These are phyloP conservation scores for Peniophora sp. DNA, from an alignment of 1,284 basidiomycete genomes.

Conservation along the genomic window DNA sequence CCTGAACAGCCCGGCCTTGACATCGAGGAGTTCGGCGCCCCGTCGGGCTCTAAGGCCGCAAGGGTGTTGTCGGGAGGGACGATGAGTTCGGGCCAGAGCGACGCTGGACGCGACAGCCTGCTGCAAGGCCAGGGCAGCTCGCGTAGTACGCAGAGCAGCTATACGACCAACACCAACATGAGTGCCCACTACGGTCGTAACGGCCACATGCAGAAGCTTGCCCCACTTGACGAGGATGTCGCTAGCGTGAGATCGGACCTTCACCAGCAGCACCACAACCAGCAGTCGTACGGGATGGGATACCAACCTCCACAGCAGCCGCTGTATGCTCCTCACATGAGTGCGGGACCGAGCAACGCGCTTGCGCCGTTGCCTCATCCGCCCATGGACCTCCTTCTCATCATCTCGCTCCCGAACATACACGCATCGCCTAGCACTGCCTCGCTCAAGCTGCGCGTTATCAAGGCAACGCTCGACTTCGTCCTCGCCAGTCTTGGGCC, in stretches of 20 bases:
- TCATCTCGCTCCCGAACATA: slow-evolving; percentile 78
- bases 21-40: slow-evolving; percentile 72
- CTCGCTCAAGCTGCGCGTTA: slow-evolving; percentile 77
- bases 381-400: slow-evolving; percentile 85
- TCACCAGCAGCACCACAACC: no score
- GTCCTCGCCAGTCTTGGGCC: slow-evolving; percentile 66
- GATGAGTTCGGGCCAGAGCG: slow-evolving; percentile 54
- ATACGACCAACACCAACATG: slow-evolving; percentile 28
- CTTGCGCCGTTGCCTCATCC: slow-evolving; percentile 78
- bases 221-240: slow-evolving; percentile 57
- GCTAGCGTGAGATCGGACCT: not conserved
- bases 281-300: not conserved
- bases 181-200: not conserved
- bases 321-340: slow-evolving; percentile 67
- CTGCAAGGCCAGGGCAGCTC: slow-evolving; percentile 52
- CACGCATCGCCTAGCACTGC: slow-evolving; percentile 69
- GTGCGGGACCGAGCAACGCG: slow-evolving; percentile 70
- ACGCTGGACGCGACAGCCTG: slow-evolving; percentile 50
- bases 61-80: slow-evolving; percentile 72
- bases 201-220: slow-evolving; percentile 30
- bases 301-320: slow-evolving; percentile 21
- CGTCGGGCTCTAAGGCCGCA: slow-evolving; percentile 50
- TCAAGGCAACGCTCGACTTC: slow-evolving; percentile 82
- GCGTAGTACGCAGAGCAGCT: slow-evolving; percentile 60
- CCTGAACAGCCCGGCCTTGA: slow-evolving; percentile 30